Conservation (phyloP, 805 yeast species). For the Naumovozyma baii region DNA sequence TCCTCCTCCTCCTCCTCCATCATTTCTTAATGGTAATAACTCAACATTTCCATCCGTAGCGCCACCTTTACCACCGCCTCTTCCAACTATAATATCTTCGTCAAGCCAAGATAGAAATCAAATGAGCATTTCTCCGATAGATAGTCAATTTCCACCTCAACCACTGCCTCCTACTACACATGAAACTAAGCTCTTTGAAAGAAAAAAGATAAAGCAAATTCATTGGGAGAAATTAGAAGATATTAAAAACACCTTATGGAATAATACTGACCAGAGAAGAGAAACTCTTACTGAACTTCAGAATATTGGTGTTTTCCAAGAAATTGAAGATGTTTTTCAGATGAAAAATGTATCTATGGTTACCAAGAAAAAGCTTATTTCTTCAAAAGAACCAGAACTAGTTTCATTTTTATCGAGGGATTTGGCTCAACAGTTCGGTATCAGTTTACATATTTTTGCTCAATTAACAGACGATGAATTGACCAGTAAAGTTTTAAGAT, state of each 20-base stretch:
- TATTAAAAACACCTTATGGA: conserved; percentile 58
- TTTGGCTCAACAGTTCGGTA: conserved; percentile 69
- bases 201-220: conserved; percentile 57
- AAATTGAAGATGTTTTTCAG: conserved; percentile 48
- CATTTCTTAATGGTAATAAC: conserved; percentile 4
- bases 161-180: conserved; percentile 31
- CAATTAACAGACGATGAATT: conserved; percentile 44
- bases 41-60: conserved; percentile 16
- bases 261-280: conserved; percentile 29
- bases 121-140: too few relatives aligned
- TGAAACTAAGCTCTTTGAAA: conserved; percentile 1
- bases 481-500: conserved; percentile 43
- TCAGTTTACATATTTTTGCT: conserved; percentile 59
- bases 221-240: conserved; percentile 73
- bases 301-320: conserved; percentile 53
- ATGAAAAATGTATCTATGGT: conserved; percentile 35
- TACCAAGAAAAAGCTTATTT: conserved; percentile 29
- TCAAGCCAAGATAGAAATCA: too few relatives aligned
- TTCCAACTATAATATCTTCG: too few relatives aligned
- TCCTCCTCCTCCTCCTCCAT: conserved; percentile 30
- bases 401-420: conserved; percentile 57
- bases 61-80: conserved; percentile 18
- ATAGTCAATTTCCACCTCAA: too few relatives aligned
- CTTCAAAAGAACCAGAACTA: conserved; percentile 31
- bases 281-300: conserved; percentile 41